Conservation (phyloP, 192 early-diverging fungal species). For the Linnemannia exigua region DNA sequence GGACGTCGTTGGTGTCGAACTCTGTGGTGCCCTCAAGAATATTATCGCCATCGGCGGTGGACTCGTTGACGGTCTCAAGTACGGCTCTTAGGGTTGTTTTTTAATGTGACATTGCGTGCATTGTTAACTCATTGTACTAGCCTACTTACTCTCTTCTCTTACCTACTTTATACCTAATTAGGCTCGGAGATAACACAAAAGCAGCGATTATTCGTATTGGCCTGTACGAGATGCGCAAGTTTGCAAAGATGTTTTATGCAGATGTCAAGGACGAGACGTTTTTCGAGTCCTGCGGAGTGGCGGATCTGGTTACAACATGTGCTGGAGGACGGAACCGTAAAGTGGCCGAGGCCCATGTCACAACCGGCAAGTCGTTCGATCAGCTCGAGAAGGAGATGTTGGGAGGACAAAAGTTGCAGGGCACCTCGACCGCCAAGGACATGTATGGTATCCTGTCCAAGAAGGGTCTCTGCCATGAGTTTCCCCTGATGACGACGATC, state of each 20-base stretch:
- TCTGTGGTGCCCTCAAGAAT: constrained; percentile 99
- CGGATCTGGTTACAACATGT: constrained; percentile 95
- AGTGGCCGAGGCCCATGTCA: constrained; percentile 90
- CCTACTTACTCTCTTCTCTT: neutral
- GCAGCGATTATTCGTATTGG: constrained; percentile 97
- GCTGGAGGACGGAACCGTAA: constrained; percentile 93
- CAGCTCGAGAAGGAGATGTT: constrained; percentile 89
- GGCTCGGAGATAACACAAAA: constrained; percentile 94
- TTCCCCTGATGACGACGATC: constrained; percentile 92
- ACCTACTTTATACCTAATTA: neutral
- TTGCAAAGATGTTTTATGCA: constrained; percentile 83
- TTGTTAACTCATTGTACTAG: neutral
- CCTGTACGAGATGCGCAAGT: constrained; percentile 93
- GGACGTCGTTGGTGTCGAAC: constrained; percentile 92
- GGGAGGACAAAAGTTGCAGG: constrained; percentile 97
- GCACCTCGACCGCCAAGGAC: constrained; percentile 90
- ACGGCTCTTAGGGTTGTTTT: neutral
- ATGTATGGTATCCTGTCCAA: constrained; percentile 81
- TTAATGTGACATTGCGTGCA: too few relatives aligned
- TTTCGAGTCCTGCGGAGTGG: constrained; percentile 95
- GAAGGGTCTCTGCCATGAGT: constrained; percentile 61
- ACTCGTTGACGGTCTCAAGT: constrained; percentile 90
- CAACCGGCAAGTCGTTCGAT: constrained; percentile 91
- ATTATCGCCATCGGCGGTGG: constrained; percentile 96
- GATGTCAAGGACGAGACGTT: constrained; percentile 92